Evolutionary conservation across 192 early-diverging fungal genomes (phyloP).

Genomic region (Gonapodya prolifera): DNA sequence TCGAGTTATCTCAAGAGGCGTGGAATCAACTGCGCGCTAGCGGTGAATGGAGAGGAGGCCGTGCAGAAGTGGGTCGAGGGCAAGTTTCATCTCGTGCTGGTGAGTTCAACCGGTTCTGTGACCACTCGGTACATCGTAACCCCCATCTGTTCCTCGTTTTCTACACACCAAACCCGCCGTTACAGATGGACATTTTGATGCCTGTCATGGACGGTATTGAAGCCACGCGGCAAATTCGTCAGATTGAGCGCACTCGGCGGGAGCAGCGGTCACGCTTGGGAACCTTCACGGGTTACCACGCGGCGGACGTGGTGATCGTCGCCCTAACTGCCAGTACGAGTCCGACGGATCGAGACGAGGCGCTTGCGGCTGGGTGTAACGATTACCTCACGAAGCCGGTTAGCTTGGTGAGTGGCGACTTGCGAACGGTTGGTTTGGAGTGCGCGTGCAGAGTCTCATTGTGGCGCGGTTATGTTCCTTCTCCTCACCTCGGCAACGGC

Average conservation of each 20-base stretch:
- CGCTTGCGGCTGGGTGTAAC: constrained; percentile 74
- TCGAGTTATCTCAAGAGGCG: constrained; percentile 57
- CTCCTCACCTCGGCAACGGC: too few relatives aligned
- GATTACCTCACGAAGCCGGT: constrained; percentile 86
- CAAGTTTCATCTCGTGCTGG: constrained; percentile 48
- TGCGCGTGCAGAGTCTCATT: neutral
- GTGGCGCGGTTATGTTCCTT: too few relatives aligned
- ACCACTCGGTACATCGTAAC: constrained; percentile 10
- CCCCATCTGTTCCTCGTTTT: constrained; percentile 10
- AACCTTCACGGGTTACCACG: constrained; percentile 7
- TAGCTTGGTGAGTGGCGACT: constrained; percentile 25
- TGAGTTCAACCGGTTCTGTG: constrained; percentile 7
- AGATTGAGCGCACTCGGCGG: constrained; percentile 11
- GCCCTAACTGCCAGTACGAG: constrained; percentile 70
- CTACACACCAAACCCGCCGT: constrained; percentile 5
- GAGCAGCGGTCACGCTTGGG: neutral
- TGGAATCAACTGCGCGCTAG: constrained; percentile 59
- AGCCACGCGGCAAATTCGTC: constrained; percentile 48
- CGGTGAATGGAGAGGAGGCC: constrained; percentile 68
- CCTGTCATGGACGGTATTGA: constrained; percentile 60
- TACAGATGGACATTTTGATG: constrained; percentile 56
- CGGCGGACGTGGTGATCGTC: constrained; percentile 71
- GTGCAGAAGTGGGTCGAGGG: constrained; percentile 61
- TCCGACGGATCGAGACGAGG: constrained; percentile 54
- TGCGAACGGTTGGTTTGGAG: neutral